Base-by-base conservation (phyloP, 2,329 filamentous ascomycete genomes). In the Stagonosporopsis vannaccii region DNA sequence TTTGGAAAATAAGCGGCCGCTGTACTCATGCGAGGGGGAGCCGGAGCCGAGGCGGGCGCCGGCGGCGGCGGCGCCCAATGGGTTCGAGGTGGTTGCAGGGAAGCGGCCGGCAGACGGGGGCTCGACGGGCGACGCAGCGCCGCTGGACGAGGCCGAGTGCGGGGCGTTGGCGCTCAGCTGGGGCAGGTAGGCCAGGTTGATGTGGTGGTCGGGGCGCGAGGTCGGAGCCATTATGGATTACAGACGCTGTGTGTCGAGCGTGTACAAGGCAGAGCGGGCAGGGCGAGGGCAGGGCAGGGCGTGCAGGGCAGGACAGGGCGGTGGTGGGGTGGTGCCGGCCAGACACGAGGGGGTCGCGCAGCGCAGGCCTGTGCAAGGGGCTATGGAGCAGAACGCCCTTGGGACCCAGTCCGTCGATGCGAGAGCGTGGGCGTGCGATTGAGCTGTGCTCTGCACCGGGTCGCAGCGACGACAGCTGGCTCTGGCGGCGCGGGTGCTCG, bases 11-110 rank as follows among this genome's bases (percentile, higher is more conserved):
- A 98, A 82, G 69, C 94, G 85, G 74, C 89, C 66, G 57, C 72
- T 87, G 72, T 92, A 86, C 66, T 98, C 95, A 81, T 97, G 93
- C 78, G 93, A 97, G 70, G 95, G 95, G 84, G 95, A 99, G 76
- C 93, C 93, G 82, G 92, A 88, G 82, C 93, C 92, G 73, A 94
- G 90, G 81, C 94, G 82, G 65, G 82, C 81, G 71, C 79, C 80
- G 61, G 82, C 82, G 52, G 85, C 80, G 52, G 84, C 80, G 53
- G 76, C 78, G 56, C 78, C 78, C 59, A 79, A 71, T 51, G 75
- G 75, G 57, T 77, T 87, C 43, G 89, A 81, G 60, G 90, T 80
- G 56, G 87, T 87, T 73, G 94, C 90, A 20, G 91, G 86, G 63
- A 91, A 89, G 78, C 92, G 87, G 66, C 88, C 84, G 69, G 85